A percentile compares a stretch with the other conserved stretches of the same genome.
These are phyloP conservation scores for Gastrolobium villosum DNA, from an alignment of 306 rosid species.

Conservation along the genomic window DNA sequence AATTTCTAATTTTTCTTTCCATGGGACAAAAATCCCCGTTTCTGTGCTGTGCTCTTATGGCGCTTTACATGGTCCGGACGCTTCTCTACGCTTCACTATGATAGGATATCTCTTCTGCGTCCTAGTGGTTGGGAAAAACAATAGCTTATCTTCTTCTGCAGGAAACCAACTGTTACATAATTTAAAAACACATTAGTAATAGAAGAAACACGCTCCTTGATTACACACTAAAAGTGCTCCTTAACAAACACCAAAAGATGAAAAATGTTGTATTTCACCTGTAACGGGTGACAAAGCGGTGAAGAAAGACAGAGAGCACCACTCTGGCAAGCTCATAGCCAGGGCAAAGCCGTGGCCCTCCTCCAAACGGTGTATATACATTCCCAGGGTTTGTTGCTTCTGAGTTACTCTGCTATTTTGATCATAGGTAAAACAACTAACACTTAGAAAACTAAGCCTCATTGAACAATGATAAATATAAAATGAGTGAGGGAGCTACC, in stretches of 20 bases:
- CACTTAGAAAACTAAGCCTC: neutral
- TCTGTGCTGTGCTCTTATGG: neutral
- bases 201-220: neutral
- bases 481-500: constrained; percentile 40
- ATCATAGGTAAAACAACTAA: constrained; percentile 6
- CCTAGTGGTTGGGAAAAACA: constrained; percentile 95
- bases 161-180: constrained; percentile 76
- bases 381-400: constrained; percentile 58
- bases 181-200: constrained; percentile 10
- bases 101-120: constrained; percentile 93
- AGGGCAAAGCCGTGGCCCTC: constrained; percentile 92
- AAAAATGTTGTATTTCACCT: constrained; percentile 55
- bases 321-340: constrained; percentile 96
- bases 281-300: constrained; percentile 77
- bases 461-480: neutral
- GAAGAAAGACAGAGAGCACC: constrained; percentile 91
- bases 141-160: constrained; percentile 93
- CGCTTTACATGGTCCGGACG: neutral
- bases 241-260: neutral
- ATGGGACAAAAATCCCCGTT: neutral
- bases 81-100: constrained; percentile 62
- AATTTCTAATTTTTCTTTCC: no score
- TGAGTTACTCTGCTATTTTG: constrained; percentile 58
- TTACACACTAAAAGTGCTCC: neutral
- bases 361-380: constrained; percentile 91